Conservation (phyloP, 1,139 yeast genomes). For the Blastobotrys aristatus region DNA sequence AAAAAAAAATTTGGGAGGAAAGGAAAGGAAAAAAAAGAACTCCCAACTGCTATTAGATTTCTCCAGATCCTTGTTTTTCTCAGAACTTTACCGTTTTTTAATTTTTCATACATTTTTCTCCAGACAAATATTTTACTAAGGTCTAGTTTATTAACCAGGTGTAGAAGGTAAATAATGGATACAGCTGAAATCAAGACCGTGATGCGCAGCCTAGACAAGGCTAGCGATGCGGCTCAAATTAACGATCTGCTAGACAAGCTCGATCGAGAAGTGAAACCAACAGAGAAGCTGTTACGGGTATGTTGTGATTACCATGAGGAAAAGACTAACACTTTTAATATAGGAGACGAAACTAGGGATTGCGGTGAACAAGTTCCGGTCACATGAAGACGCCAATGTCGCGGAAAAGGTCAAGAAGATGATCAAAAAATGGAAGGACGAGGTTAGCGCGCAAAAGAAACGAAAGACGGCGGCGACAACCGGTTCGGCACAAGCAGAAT, state of each 20-base stretch:
- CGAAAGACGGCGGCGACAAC: conserved; percentile 15
- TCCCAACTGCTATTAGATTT: not conserved
- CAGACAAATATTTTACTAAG: too few species aligned
- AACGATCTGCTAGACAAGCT: conserved; percentile 62
- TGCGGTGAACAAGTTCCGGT: conserved; percentile 82
- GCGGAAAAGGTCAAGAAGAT: conserved; percentile 69
- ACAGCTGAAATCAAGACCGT: conserved; percentile 67
- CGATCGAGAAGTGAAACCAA: conserved; percentile 71
- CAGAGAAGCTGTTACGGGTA: conserved; percentile 73
- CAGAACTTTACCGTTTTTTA: not conserved
- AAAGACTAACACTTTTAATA: not conserved
- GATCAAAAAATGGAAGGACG: conserved; percentile 86
- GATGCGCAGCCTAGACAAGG: conserved; percentile 67
- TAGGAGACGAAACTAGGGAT: conserved; percentile 95
- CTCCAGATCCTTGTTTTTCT: not conserved
- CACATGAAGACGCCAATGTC: conserved; percentile 62
- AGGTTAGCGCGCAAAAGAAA: conserved; percentile 71
- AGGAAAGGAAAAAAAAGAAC: not conserved
- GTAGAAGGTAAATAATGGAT: conserved; percentile 40
- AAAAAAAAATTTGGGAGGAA: not conserved
- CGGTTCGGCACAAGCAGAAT: conserved; percentile 26
- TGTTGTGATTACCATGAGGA: conserved; percentile 16
- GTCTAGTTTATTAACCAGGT: not conserved
- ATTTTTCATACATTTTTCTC: not conserved
- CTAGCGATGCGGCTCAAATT: conserved; percentile 61